Conservation (phyloP, 2,329 filamentous ascomycete genomes). For the Aspergillus eucalypticola region DNA sequence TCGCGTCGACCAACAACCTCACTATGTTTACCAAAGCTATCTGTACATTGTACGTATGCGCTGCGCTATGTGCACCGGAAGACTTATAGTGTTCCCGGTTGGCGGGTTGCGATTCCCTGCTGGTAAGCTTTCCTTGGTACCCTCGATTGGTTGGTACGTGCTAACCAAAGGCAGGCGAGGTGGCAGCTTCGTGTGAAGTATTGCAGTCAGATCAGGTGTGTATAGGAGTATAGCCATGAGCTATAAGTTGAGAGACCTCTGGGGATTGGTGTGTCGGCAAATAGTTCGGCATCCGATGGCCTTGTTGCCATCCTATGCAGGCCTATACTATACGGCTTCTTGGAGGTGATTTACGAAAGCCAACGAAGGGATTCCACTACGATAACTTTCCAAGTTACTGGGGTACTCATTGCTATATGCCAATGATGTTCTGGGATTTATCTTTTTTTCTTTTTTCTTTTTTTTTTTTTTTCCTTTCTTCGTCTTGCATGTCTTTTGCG, state of each 20-base stretch:
- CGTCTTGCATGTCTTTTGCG: conserved; percentile 17
- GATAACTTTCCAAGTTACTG: conserved; percentile 3
- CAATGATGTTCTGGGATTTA: conserved; percentile 10
- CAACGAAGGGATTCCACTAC: conserved; percentile 8
- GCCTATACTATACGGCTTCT: conserved; percentile 13
- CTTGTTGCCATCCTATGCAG: conserved; percentile 4
- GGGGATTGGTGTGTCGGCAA: conserved; percentile 2
- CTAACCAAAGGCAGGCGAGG: conserved; percentile 13
- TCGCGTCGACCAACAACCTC: conserved; percentile 3
- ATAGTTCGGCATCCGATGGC: not conserved
- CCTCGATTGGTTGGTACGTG: not conserved
- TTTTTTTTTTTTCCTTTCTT: conserved; percentile 16
- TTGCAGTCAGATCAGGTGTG: conserved; percentile 9
- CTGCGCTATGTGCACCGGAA: conserved; percentile 8
- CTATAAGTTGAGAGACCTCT: conserved; percentile 10
- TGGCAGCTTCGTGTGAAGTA: conserved; percentile 5
- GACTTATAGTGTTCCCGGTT: conserved; percentile 9
- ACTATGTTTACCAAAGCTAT: conserved; percentile 15
- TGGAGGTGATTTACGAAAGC: conserved; percentile 8
- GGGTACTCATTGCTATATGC: conserved; percentile 3
- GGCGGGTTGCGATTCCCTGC: conserved; percentile 9
- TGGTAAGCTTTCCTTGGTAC: conserved; percentile 10
- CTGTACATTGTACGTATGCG: conserved; percentile 12
- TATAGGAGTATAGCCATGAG: conserved; percentile 4
- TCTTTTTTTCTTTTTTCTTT: conserved; percentile 18